Evolutionary conservation across 306 rosid species (phyloP).

Genomic region (Lathyrus aphaca): DNA sequence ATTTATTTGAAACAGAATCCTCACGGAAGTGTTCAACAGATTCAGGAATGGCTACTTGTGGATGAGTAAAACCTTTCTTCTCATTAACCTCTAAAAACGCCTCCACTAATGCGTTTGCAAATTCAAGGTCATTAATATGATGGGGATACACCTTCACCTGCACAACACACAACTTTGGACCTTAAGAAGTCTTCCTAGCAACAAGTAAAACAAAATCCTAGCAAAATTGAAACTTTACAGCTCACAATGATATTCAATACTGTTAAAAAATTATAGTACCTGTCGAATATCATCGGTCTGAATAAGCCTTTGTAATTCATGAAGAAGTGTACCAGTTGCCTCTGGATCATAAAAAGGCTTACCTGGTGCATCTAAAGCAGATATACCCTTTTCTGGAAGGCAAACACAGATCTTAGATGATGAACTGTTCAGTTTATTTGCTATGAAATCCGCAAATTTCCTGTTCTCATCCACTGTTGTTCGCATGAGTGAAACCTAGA

Average conservation of each 20-base stretch:
- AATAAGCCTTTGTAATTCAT: conserved; percentile 68
- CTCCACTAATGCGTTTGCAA: conserved; percentile 76
- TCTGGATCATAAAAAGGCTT: conserved; percentile 79
- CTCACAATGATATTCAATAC: not conserved
- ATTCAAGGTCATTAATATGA: conserved; percentile 85
- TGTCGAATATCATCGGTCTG: conserved; percentile 58
- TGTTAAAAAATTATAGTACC: conserved; percentile 50
- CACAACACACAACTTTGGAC: conserved; percentile 31
- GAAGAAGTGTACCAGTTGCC: conserved; percentile 65
- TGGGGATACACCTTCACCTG: conserved; percentile 78
- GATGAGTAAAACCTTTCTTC: conserved; percentile 45
- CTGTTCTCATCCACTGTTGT: conserved; percentile 80
- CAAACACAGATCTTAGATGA: conserved; percentile 71
- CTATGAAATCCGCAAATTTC: conserved; percentile 74
- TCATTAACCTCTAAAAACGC: conserved; percentile 71
- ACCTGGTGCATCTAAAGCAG: conserved; percentile 89
- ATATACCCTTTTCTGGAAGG: conserved; percentile 85
- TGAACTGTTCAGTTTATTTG: conserved; percentile 73
- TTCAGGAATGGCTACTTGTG: conserved; percentile 42
- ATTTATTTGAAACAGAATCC: conserved; percentile 43
- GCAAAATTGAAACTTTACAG: conserved; percentile 26
- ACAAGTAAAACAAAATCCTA: conserved; percentile 16
- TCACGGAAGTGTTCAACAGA: conserved; percentile 42
- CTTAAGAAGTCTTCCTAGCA: conserved; percentile 14
- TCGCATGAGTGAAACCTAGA: conserved; percentile 85